phyloP scores from a whole-genome alignment of 1,284 basidiomycete genomes.

The Trametes sp. region DNA sequence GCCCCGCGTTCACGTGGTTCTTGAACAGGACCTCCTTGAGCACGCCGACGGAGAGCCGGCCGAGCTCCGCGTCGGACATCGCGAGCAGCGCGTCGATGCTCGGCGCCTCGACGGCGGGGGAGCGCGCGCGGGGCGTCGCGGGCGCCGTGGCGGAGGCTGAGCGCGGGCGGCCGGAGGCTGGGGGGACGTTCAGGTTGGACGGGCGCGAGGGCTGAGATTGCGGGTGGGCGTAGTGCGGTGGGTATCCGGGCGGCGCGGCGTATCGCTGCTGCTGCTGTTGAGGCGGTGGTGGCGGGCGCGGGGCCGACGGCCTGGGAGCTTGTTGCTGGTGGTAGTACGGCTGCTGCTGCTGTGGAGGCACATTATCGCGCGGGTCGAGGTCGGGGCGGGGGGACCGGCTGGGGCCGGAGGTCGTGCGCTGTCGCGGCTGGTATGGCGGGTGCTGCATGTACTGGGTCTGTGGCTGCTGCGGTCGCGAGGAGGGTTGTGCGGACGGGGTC shows the following conservation, averaged over 20 bases:
- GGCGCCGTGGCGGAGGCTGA: constrained; percentile 43
- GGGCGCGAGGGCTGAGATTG: constrained; percentile 14
- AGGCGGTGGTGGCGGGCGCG: constrained; percentile 8
- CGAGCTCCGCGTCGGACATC: constrained; percentile 63
- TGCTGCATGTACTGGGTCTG: constrained; percentile 30
- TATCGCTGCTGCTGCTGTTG: constrained; percentile 22
- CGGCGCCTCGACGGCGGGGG: constrained; percentile 47
- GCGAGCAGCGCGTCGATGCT: constrained; percentile 70
- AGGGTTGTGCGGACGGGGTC: constrained; percentile 34
- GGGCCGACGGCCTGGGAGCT: not conserved
- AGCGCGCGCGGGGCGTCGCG: constrained; percentile 30
- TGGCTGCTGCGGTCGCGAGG: constrained; percentile 21
- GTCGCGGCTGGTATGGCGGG: constrained; percentile 38
- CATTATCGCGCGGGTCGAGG: constrained; percentile 41
- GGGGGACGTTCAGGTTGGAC: constrained; percentile 36
- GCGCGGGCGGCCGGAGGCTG: constrained; percentile 45
- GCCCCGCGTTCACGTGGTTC: constrained; percentile 69
- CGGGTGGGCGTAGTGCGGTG: constrained; percentile 11
- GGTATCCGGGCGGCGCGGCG: constrained; percentile 25
- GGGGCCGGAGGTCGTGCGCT: constrained; percentile 40
- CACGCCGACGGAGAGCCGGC: constrained; percentile 65
- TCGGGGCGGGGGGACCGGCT: constrained; percentile 50
- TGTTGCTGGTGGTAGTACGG: constrained; percentile 11
- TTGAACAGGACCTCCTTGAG: constrained; percentile 81
- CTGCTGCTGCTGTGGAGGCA: constrained; percentile 11